Conservation (phyloP, 345 rosid genomes). For the Eutrema japonicum region DNA sequence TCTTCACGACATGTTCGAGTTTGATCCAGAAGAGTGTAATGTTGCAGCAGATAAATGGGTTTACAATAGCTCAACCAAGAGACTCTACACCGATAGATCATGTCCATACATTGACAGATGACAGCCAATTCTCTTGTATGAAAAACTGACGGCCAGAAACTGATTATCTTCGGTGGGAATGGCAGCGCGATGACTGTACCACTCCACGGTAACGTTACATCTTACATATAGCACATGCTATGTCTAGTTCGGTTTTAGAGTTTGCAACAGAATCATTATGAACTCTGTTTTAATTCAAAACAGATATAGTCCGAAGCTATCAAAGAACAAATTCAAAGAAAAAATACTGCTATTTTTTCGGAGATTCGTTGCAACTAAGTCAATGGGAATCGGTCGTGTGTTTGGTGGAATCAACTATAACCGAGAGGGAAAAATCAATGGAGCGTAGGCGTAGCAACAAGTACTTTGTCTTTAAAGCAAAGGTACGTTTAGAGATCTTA, state of each 20-base stretch:
- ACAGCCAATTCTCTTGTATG: slow-evolving; percentile 47
- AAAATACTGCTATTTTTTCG: slow-evolving; percentile 74
- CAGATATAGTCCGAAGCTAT: slow-evolving; percentile 70
- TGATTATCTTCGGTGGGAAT: no score
- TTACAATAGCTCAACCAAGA: slow-evolving; percentile 58
- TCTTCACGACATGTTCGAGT: slow-evolving; percentile 77
- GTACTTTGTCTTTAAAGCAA: slow-evolving; percentile 65
- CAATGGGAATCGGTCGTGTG: slow-evolving; percentile 96
- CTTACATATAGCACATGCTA: neutral
- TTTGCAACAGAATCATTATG: neutral
- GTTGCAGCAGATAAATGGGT: slow-evolving; percentile 77
- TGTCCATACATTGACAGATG: slow-evolving; percentile 77
- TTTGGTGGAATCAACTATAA: slow-evolving; percentile 69
- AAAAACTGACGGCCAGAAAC: no score
- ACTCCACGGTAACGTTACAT: no score
- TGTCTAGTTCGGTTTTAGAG: neutral
- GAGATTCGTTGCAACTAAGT: slow-evolving; percentile 84
- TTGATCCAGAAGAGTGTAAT: slow-evolving; percentile 79
- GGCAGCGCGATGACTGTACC: no score
- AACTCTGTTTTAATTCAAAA: neutral
- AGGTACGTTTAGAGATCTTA: slow-evolving; percentile 47
- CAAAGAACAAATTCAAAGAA: slow-evolving; percentile 67
- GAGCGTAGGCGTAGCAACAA: slow-evolving; percentile 50
- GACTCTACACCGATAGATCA: slow-evolving; percentile 68
- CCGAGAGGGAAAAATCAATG: slow-evolving; percentile 66